Evolutionary conservation across 148 eudicot genomes (phyloP).

Genomic region (Beta vulgaris): DNA sequence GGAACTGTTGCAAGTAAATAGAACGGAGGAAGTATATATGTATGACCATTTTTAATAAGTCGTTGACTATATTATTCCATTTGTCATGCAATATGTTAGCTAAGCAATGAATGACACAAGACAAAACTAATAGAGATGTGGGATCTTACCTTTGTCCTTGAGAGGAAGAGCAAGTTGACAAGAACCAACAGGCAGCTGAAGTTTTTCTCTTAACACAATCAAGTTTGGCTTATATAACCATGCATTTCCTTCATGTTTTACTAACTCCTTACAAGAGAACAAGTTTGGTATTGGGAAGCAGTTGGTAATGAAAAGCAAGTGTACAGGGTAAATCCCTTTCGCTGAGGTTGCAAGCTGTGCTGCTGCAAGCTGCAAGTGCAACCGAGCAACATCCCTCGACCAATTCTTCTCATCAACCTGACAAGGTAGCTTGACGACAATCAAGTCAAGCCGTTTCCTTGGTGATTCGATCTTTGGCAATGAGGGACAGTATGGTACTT

Average conservation of each 20-base stretch:
- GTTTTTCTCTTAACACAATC: slow-evolving; percentile 52
- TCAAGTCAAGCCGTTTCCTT: slow-evolving; percentile 52
- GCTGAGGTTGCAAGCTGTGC: slow-evolving; percentile 56
- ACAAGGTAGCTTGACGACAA: slow-evolving; percentile 81
- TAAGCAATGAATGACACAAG: background rate
- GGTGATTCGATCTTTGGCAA: slow-evolving; percentile 61
- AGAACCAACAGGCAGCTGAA: slow-evolving; percentile 81
- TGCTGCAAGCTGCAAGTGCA: slow-evolving; percentile 79
- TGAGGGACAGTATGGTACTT: slow-evolving; percentile 60
- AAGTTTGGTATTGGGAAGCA: slow-evolving; percentile 75
- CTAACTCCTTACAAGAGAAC: slow-evolving; percentile 68
- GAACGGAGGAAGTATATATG: too few relatives aligned
- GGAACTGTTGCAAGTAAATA: too few relatives aligned
- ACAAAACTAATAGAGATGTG: background rate
- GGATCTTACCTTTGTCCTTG: slow-evolving; percentile 42
- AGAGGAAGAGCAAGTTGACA: slow-evolving; percentile 86
- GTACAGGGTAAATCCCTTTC: slow-evolving; percentile 53
- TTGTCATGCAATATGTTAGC: background rate
- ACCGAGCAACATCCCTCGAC: slow-evolving; percentile 74
- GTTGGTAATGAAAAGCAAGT: slow-evolving; percentile 55
- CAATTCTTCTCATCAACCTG: slow-evolving; percentile 42
- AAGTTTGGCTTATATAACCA: slow-evolving; percentile 77
- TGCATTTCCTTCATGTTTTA: slow-evolving; percentile 45
- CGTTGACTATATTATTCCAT: background rate
- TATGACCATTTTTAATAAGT: background rate